These are phyloP conservation scores for Rhizodiscina lignyota DNA, from an alignment of 495 filamentous ascomycete genomes.

Conservation along the genomic window DNA sequence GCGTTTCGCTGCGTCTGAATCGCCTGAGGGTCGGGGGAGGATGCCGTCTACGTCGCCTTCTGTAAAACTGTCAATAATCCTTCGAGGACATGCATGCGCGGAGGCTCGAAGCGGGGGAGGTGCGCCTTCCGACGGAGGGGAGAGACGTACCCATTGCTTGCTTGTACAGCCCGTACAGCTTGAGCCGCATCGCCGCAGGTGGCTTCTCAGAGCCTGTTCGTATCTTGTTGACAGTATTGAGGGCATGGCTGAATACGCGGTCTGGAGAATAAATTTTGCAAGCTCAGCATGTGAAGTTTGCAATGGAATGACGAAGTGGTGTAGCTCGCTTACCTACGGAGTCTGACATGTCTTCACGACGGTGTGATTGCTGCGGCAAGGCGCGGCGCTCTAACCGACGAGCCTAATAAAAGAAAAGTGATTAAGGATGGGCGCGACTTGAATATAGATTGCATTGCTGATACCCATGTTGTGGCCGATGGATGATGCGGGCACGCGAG, in stretches of 20 bases:
- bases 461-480: too few species aligned
- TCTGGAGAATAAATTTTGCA: constrained; percentile 32
- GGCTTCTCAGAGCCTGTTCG: constrained; percentile 81
- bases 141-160: constrained; percentile 67
- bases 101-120: too few species aligned
- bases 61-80: constrained; percentile 13
- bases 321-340: constrained; percentile 6
- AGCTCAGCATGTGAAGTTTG: not conserved
- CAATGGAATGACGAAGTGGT: not conserved
- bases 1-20: constrained; percentile 32
- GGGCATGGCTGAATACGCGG: constrained; percentile 93
- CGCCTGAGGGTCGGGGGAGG: constrained; percentile 62
- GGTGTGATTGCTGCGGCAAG: too few species aligned
- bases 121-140: too few species aligned
- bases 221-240: constrained; percentile 96
- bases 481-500: too few species aligned
- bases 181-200: constrained; percentile 67
- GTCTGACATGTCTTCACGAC: constrained; percentile 7
- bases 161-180: constrained; percentile 95
- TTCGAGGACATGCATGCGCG: constrained; percentile 1
- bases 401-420: too few species aligned
- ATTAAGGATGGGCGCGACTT: too few species aligned
- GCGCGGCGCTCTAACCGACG: too few species aligned
- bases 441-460: too few species aligned
- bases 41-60: constrained; percentile 90